Conservation (phyloP, 2,329 filamentous ascomycete species). For the Thermothelomyces thermophilus region DNA sequence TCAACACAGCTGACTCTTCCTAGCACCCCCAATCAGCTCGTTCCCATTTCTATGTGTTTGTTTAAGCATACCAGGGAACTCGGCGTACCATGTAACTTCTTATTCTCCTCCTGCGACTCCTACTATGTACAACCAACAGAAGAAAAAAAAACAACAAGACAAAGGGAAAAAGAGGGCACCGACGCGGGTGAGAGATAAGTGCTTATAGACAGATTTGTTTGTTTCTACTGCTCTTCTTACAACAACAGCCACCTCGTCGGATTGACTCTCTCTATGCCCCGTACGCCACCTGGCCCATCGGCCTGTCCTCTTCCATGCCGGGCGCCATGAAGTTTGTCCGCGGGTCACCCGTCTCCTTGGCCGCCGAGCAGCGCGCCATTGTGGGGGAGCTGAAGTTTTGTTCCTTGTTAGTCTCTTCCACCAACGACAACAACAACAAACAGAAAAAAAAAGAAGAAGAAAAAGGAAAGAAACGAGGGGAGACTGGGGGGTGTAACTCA, state of each 20-base stretch:
- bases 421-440: too few relatives aligned
- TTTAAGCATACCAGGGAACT: neutral
- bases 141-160: neutral
- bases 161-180: neutral
- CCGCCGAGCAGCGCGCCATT: conserved; percentile 94
- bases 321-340: conserved; percentile 74
- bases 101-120: neutral
- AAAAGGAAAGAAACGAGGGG: neutral
- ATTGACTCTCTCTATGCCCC: conserved; percentile 37
- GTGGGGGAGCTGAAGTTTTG: conserved; percentile 70
- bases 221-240: conserved; percentile 4
- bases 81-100: neutral
- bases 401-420: conserved; percentile 4
- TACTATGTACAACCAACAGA: conserved; percentile 4
- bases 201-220: neutral
- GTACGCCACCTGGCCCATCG: conserved; percentile 55
- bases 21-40: too few relatives aligned
- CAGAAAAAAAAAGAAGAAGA: too few relatives aligned
- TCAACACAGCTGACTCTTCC: too few relatives aligned
- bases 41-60: neutral
- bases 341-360: conserved; percentile 75
- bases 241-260: neutral
- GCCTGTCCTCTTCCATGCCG: conserved; percentile 57
- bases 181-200: neutral
- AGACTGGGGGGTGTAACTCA: conserved; percentile 40